A percentile compares a stretch with the other conserved stretches of the same genome.
Conservation (phyloP, 768 basidiomycete species). For the Lentinula raphanica region DNA sequence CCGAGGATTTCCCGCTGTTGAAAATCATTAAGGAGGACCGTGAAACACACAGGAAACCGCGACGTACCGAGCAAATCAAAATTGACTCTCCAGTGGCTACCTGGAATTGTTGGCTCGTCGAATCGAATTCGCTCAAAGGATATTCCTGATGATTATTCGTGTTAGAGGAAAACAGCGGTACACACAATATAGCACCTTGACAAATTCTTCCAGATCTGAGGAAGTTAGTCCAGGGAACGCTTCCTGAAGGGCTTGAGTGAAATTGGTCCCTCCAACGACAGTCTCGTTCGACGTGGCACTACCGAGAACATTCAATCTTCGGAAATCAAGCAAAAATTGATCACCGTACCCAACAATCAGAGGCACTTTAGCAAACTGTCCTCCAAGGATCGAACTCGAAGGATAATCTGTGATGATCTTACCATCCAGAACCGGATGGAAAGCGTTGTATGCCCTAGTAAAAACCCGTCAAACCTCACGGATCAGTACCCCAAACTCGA, state of each 20-base stretch:
- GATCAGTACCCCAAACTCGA: not conserved
- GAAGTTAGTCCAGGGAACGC: constrained; percentile 44
- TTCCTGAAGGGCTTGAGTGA: constrained; percentile 29
- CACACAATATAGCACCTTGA: constrained; percentile 19
- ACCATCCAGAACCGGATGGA: constrained; percentile 53
- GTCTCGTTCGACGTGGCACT: constrained; percentile 61
- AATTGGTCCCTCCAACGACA: constrained; percentile 33
- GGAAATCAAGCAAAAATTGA: not conserved
- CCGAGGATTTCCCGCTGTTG: constrained; percentile 44
- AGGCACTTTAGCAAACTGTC: constrained; percentile 46
- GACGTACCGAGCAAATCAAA: constrained; percentile 49
- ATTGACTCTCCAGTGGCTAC: constrained; percentile 45
- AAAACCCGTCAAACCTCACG: constrained; percentile 15
- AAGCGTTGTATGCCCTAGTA: constrained; percentile 39
- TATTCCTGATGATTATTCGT: no score
- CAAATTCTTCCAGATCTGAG: constrained; percentile 31
- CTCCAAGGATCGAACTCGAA: constrained; percentile 36
- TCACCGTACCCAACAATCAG: constrained; percentile 51
- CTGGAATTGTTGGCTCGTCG: constrained; percentile 34
- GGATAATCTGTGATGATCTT: constrained; percentile 46
- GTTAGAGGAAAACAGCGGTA: no score
- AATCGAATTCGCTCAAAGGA: constrained; percentile 38
- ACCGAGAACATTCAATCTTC: not conserved
- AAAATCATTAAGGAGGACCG: not conserved
- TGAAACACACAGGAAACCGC: not conserved